Evolutionary conservation across 805 yeast species (phyloP), one percentile per base, ranked within the genome.

Genomic region (Candida alai): DNA sequence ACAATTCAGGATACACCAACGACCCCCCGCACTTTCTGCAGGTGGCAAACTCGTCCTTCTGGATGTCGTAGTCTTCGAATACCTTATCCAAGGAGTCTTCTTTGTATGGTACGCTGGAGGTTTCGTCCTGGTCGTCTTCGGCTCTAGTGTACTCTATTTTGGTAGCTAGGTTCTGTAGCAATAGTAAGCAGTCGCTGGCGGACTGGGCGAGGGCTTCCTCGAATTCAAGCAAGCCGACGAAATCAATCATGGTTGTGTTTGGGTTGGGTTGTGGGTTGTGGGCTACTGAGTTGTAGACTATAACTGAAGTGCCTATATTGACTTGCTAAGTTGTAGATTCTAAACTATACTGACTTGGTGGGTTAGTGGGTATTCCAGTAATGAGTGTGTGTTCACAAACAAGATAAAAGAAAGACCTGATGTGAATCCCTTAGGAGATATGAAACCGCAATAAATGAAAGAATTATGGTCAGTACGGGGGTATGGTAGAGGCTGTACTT

Each of bases 21-120:
- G 50, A 39, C 8, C 44, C 34, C 1, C 65, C 64, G 38, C 66
- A 61, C 11, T 38, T 52, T 28, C 47, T 32, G 39, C 67, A 61
- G 13, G 60, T 51, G 18, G 60, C 46, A 43, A 60, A 59, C 35
- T 57, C 64, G 30, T 61, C 65, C 6, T 43, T 25, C n/a, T 48
- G 18, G 24, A 48, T 49, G 23, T 50, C 43, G 39, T 57, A 61
- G 2, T 39, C 28, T 4, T 32, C 32, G 21, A 52, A 43, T 11
- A 48, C 25, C 5, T 34, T 11, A 18, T 39, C 39, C 18, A 56
- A 40, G 16, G 47, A 45, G 10, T 48, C 43, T 11, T 30, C 46
- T 35, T 28, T 21, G 45, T 46, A 14, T 32, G 39, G 11, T 21
- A 30, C 6, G 42, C 16, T 9, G 22, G 32, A 6, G 22, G 18